A percentile compares a stretch with the other conserved stretches of the same genome.
These are phyloP conservation scores for Salvia rosmarinus DNA, from an alignment of 257 asterid species.

Conservation along the genomic window DNA sequence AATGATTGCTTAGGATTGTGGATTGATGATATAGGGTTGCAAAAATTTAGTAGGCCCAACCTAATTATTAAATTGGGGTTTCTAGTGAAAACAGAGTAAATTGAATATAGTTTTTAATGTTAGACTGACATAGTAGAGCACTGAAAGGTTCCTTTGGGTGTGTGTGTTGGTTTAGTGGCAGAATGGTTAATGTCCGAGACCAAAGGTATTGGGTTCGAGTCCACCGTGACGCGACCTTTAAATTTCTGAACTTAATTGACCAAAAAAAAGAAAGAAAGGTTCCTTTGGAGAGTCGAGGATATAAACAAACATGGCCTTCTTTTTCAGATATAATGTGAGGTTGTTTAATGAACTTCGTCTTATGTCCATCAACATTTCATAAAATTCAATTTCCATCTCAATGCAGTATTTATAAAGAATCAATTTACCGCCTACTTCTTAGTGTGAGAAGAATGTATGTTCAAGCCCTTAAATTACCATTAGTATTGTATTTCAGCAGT, in stretches of 20 bases:
- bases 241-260: too few relatives aligned
- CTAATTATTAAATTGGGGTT: background rate
- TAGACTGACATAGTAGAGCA: background rate
- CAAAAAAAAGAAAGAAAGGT: too few relatives aligned
- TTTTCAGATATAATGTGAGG: slow-evolving; percentile 15
- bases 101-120: background rate
- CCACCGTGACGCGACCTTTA: too few relatives aligned
- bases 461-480: background rate
- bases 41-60: background rate
- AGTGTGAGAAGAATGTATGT: slow-evolving; percentile 17
- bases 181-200: too few relatives aligned
- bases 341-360: background rate
- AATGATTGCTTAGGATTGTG: background rate
- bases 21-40: background rate
- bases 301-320: slow-evolving; percentile 2
- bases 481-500: background rate
- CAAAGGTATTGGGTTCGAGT: too few relatives aligned
- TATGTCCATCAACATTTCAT: slow-evolving; percentile 1
- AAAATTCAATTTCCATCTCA: slow-evolving; percentile 7
- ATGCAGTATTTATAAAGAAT: background rate
- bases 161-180: too few relatives aligned
- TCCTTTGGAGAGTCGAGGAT: background rate
- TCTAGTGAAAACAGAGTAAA: background rate
- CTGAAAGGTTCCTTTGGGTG: too few relatives aligned
- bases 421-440: slow-evolving; percentile 13